Conservation (phyloP, 2,329 filamentous ascomycete genomes). For the Leptographium procerum region DNA sequence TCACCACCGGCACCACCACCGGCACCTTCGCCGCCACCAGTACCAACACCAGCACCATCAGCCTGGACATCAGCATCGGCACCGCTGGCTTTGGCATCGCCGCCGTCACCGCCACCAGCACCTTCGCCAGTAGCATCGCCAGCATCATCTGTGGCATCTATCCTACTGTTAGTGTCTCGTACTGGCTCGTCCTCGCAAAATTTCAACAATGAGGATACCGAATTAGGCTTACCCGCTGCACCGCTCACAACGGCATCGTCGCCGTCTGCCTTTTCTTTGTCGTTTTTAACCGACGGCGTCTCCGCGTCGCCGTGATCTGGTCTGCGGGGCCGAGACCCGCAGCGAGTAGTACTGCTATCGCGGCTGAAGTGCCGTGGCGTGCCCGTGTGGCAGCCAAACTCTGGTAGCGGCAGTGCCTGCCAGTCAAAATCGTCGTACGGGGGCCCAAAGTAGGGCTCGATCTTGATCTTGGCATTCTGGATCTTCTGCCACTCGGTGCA, state of each 20-base stretch:
- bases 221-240: not conserved
- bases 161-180: not conserved
- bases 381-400: constrained; percentile 12
- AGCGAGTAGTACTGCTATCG: not conserved
- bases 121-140: not conserved
- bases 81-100: too few relatives aligned
- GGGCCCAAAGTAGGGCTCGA: constrained; percentile 25
- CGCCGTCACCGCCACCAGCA: too few relatives aligned
- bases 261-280: not conserved
- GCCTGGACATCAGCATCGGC: not conserved
- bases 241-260: not conserved
- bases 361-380: not conserved
- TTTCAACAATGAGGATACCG: not conserved
- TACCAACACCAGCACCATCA: not conserved
- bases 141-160: not conserved
- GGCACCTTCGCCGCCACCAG: too few relatives aligned
- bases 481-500: constrained; percentile 22
- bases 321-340: constrained; percentile 1
- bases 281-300: not conserved
- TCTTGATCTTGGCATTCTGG: constrained; percentile 21
- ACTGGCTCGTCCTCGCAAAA: not conserved
- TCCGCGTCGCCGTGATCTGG: not conserved
- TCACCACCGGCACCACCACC: constrained; percentile 1
- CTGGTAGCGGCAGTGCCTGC: constrained; percentile 22
- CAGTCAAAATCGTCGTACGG: constrained; percentile 24